Percentiles rank a stretch among this genome's conserved stretches.
Conservation (phyloP, 306 rosid genomes). For the Arachis hypogaea region DNA sequence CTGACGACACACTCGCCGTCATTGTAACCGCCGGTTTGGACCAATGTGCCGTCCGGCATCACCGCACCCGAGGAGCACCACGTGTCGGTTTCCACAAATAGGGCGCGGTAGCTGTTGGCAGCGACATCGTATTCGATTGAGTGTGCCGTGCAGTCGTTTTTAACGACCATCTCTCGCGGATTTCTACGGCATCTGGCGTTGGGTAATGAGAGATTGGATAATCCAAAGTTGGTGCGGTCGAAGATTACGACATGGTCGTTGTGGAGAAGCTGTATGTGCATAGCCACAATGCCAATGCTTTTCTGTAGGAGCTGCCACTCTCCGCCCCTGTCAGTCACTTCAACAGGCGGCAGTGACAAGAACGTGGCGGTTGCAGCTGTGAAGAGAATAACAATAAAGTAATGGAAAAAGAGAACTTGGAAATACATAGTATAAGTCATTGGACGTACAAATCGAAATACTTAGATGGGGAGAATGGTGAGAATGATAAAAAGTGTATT, state of each 20-base stretch:
- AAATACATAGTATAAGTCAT: not conserved
- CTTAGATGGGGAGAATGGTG: no score
- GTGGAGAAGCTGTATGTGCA: conserved; percentile 90
- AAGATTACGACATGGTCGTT: conserved; percentile 70
- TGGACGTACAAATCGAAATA: no score
- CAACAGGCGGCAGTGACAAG: not conserved
- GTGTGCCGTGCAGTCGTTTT: conserved; percentile 83
- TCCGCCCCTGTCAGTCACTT: conserved; percentile 30
- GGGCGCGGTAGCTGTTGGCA: conserved; percentile 59
- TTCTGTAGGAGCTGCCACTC: conserved; percentile 59
- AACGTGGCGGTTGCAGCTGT: not conserved
- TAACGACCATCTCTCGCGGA: conserved; percentile 44
- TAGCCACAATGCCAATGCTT: conserved; percentile 79
- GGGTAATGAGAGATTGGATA: conserved; percentile 57
- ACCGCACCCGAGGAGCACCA: conserved; percentile 86
- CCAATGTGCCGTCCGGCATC: conserved; percentile 47
- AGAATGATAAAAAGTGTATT: not conserved
- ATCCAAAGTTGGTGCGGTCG: conserved; percentile 87
- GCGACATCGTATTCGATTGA: conserved; percentile 71
- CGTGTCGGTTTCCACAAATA: conserved; percentile 59
- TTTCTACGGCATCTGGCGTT: conserved; percentile 52
- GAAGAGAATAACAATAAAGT: not conserved
- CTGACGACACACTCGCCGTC: conserved; percentile 60
- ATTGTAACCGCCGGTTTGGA: conserved; percentile 80
- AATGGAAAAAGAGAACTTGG: not conserved